Base-by-base conservation (phyloP, 2,329 filamentous ascomycete species). In the Clathrospora elynae region DNA sequence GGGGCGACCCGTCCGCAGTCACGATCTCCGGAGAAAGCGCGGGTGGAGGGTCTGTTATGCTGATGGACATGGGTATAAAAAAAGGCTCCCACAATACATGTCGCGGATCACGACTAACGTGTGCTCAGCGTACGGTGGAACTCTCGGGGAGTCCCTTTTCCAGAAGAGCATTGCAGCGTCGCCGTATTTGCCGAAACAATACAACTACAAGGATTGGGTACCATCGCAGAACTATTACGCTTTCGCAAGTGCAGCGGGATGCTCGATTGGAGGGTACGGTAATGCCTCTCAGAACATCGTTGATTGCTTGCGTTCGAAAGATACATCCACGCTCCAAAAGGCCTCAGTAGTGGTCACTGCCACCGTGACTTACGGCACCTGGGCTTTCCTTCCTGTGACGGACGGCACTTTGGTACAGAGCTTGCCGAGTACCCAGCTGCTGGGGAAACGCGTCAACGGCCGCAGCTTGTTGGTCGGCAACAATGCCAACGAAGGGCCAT, bases 171-270 rank as follows among this genome's bases (percentile, higher is more conserved):
- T 62, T 7, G 36, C 75, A 2, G 70, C 72, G 1, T 76, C 72
- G 6, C 79, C 80, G 2, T 83, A 79, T 50, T 70, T 80, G 7
- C 78, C 80, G 0, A 75, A 76, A 39, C 77, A 81, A 49, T 81
- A 80, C 57, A 68, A 66, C 10, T 80, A 76, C 53, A 69, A 75
- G 35, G 75, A 74, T 11, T 68, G 64, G 22, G 59, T 74, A 7
- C 75, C 78, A 0, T 71, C 75, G 3, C 64, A 72, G 12, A 57
- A 71, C 4, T 81, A 79, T 51, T 69, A 75, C 32, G 66, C 67
- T 1, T 76, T 81, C 46, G 76, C 60, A 7, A 29, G 33, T 10
- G 55, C 33, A 0, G 57, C 68, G 0, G 65, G 66, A 47, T 66
- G 71, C 57, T 33, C 52, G 28, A 31, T 24, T 10, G 4, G 13